phyloP scores from a whole-genome alignment of 2,329 filamentous ascomycete genomes.

The Paecilomyces formosus region DNA sequence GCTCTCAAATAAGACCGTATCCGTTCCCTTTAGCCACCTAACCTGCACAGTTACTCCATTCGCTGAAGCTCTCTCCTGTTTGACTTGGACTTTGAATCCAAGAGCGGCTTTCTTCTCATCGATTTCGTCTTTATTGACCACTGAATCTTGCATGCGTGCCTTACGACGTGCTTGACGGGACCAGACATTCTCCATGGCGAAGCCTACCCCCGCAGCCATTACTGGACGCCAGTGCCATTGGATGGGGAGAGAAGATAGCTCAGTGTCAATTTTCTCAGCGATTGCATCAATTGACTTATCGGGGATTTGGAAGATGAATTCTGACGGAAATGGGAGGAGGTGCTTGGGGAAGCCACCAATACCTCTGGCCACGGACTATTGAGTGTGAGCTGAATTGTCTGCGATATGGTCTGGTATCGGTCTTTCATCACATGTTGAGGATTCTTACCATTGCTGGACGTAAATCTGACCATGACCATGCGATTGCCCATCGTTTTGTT shows the following conservation, averaged over 20 bases:
- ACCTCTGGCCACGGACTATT: conserved; percentile 26
- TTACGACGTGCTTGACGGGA: conserved; percentile 63
- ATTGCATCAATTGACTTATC: conserved; percentile 20
- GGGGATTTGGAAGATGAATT: conserved; percentile 36
- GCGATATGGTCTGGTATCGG: neutral
- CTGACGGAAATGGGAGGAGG: conserved; percentile 47
- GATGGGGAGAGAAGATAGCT: conserved; percentile 52
- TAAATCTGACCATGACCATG: conserved; percentile 70
- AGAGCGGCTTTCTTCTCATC: conserved; percentile 39
- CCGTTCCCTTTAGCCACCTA: conserved; percentile 69
- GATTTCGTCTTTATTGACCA: conserved; percentile 22
- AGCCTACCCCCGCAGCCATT: conserved; percentile 51
- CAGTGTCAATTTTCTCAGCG: conserved; percentile 34
- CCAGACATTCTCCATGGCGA: conserved; percentile 66
- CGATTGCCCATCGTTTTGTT: conserved; percentile 80
- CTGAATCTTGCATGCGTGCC: conserved; percentile 20
- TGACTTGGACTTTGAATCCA: conserved; percentile 52
- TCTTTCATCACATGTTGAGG: neutral
- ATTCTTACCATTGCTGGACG: conserved; percentile 51
- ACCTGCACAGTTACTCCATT: conserved; percentile 45
- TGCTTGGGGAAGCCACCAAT: conserved; percentile 42
- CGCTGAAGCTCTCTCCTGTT: conserved; percentile 22
- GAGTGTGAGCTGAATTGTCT: conserved; percentile 2
- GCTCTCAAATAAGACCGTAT: conserved; percentile 73
- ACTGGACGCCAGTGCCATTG: conserved; percentile 57